Evolutionary conservation across 768 basidiomycete species (phyloP).

Genomic region (Suillus bovinus): DNA sequence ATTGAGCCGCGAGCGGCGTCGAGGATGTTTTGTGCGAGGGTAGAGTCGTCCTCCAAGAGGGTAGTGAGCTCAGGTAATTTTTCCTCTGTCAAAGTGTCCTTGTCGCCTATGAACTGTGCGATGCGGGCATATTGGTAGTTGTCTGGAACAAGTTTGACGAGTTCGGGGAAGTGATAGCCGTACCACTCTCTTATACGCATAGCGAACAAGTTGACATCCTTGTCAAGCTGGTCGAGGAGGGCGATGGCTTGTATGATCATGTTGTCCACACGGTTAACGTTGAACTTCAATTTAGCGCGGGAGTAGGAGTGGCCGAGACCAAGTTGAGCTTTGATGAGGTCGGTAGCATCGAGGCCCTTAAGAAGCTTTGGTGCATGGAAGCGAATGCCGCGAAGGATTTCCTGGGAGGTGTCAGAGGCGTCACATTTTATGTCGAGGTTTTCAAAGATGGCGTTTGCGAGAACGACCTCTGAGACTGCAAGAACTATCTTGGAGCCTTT

Average conservation of each 20-base stretch:
- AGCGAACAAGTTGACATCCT: slow-evolving; percentile 97
- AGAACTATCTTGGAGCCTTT: slow-evolving; percentile 71
- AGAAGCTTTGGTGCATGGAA: slow-evolving; percentile 88
- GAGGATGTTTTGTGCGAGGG: slow-evolving; percentile 88
- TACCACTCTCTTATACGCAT: slow-evolving; percentile 99
- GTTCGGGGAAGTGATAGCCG: slow-evolving; percentile 98
- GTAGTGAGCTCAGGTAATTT: slow-evolving; percentile 77
- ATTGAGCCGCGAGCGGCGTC: slow-evolving; percentile 94
- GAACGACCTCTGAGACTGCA: slow-evolving; percentile 72
- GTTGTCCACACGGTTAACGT: slow-evolving; percentile 94
- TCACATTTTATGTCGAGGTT: slow-evolving; percentile 67
- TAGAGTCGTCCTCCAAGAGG: slow-evolving; percentile 81
- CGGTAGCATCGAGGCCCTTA: slow-evolving; percentile 83
- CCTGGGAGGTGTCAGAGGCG: slow-evolving; percentile 75
- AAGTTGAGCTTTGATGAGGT: slow-evolving; percentile 91
- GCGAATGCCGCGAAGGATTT: slow-evolving; percentile 91
- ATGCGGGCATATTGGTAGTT: slow-evolving; percentile 91
- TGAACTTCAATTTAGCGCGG: slow-evolving; percentile 96
- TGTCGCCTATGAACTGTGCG: slow-evolving; percentile 87
- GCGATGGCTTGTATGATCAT: slow-evolving; percentile 99
- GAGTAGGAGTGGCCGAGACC: slow-evolving; percentile 98
- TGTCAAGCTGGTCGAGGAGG: slow-evolving; percentile 97
- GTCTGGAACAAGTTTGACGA: slow-evolving; percentile 89
- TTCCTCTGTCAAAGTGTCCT: slow-evolving; percentile 76
- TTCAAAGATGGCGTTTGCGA: slow-evolving; percentile 78